Evolutionary conservation across 2,329 filamentous ascomycete species (phyloP).

Genomic region (Madurella fahalii): DNA sequence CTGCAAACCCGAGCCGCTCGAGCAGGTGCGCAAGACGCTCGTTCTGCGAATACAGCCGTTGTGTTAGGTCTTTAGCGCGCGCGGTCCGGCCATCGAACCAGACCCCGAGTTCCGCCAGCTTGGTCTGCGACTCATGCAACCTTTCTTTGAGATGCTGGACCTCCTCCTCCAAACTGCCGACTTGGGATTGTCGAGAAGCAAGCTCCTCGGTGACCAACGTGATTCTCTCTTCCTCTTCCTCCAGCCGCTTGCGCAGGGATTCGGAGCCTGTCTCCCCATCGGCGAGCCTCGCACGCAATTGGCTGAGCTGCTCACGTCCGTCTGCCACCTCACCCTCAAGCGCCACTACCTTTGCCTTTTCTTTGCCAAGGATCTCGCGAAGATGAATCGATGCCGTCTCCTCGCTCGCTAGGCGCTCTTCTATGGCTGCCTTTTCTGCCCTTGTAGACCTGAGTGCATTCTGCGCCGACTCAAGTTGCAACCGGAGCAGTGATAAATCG

Average conservation of each 20-base stretch:
- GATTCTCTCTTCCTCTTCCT: slow-evolving; percentile 70
- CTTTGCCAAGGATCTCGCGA: slow-evolving; percentile 49
- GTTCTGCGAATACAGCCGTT: slow-evolving; percentile 76
- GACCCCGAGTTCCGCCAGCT: slow-evolving; percentile 46
- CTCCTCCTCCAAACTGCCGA: slow-evolving; percentile 72
- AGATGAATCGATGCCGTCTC: slow-evolving; percentile 50
- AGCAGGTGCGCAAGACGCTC: slow-evolving; percentile 78
- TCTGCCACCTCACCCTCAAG: slow-evolving; percentile 57
- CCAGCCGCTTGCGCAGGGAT: slow-evolving; percentile 67
- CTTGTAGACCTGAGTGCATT: slow-evolving; percentile 53
- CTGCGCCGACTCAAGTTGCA: slow-evolving; percentile 60
- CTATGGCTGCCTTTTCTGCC: slow-evolving; percentile 51
- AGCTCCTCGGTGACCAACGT: slow-evolving; percentile 65
- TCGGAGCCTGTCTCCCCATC: slow-evolving; percentile 83
- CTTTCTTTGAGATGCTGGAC: slow-evolving; percentile 65
- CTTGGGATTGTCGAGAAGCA: slow-evolving; percentile 69
- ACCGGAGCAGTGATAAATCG: slow-evolving; percentile 55
- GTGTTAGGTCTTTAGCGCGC: slow-evolving; percentile 77
- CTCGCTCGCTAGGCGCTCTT: slow-evolving; percentile 48
- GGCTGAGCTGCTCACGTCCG: slow-evolving; percentile 64
- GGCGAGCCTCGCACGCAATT: slow-evolving; percentile 66
- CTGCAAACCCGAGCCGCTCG: slow-evolving; percentile 79
- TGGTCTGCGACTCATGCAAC: slow-evolving; percentile 50
- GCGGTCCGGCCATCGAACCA: slow-evolving; percentile 67
- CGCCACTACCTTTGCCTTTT: slow-evolving; percentile 50